Base-by-base conservation (phyloP, 805 yeast species). In the Saturnispora hagleri region DNA sequence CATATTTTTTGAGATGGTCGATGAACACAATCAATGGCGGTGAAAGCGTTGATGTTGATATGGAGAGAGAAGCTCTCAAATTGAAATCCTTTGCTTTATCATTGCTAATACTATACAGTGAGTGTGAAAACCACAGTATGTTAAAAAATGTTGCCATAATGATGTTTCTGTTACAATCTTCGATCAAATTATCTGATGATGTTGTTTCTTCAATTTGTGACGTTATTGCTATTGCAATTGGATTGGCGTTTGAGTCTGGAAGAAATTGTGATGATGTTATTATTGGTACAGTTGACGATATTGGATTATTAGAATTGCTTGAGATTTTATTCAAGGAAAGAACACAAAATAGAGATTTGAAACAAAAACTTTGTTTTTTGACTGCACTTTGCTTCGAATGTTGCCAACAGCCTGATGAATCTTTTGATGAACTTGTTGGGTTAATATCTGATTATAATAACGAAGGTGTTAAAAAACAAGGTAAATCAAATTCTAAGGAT, bases 381-480 rank as follows among this genome's bases (percentile, higher is more conserved):
- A 66, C 79, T 46, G 88, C 81, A 1, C 65, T 82, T 38, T 69
- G 75, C 56, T 79, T 76, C 59, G 88, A 83, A 60, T 56, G 74
- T 13, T 71, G 68, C 8, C 67, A 60, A 8, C 71, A 64, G 1
- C 71, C 69, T 13, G 73, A 73, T 33, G 70, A 66, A 3, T 78
- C 74, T 17, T 75, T 65, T 54, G 71, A 73, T 54, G 69, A 70
- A 17, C 58, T 58, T 10, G 68, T 71, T 50, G 83, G 81, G 55
- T 74, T 73, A 33, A 80, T 74, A 47, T 75, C 74, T 26, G 50
- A 51, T n/a, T 47, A 50, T 13, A 41, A 54, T 28, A 74, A 72
- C 43, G 73, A 77, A 22, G 77, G 85, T 0, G 70, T 82, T 5
- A 81, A 81, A 53, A 77, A 73, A 49, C 61, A 81, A 3, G 76